Evolutionary conservation across 1,284 basidiomycete species (phyloP), one percentile per base, ranked within the genome.

Genomic region (Sanghuangporus baumii): DNA sequence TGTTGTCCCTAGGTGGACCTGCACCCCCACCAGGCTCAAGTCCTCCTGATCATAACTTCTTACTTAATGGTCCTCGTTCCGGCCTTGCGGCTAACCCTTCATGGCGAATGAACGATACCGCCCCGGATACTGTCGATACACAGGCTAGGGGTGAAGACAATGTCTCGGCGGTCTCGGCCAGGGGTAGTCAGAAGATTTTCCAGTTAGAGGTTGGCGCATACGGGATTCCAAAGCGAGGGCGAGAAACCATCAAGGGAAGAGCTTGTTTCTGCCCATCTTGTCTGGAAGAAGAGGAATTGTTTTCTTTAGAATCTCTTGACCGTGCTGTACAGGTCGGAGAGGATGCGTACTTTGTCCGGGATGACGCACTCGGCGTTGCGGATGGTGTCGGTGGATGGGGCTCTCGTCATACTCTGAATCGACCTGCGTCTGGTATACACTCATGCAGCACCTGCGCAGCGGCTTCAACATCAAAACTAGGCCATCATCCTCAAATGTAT

Each of bases 381-480:
- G 93, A 95, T 71, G 93, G 93, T 37, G 93, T 95, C 0, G 93
- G 93, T 1, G 93, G 93, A 1, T 95, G 93, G 92, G 37, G 81
- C 87, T n/a, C 80, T 78, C 47, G 66, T 71, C 37, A 37, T 14
- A 20, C 37, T 16, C 26, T 14, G 38, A 51, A 14, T 14, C 26
- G 54, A 48, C 14, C 23, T 20, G 12, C 46, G 34, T 56, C 57
- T 23, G 31, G 31, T 40, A 55, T 47, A 34, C 55, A 57, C 48
- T 55, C 51, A 40, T 57, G 41, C 51, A 64, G 64, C 57, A 65
- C 61, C 14, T 64, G 43, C 46, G 41, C 48, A n/a, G 36, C 55
- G 16, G 37, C 58, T n/a, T 62, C 55, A 37, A n/a, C 52, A 26
- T 57, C 40, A 36, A 56, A 43, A 58, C 43, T 20, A 38, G 31